Evolutionary conservation across 495 filamentous ascomycete species (phyloP), one percentile per base, ranked within the genome.

Genomic region (Podospora sp.): DNA sequence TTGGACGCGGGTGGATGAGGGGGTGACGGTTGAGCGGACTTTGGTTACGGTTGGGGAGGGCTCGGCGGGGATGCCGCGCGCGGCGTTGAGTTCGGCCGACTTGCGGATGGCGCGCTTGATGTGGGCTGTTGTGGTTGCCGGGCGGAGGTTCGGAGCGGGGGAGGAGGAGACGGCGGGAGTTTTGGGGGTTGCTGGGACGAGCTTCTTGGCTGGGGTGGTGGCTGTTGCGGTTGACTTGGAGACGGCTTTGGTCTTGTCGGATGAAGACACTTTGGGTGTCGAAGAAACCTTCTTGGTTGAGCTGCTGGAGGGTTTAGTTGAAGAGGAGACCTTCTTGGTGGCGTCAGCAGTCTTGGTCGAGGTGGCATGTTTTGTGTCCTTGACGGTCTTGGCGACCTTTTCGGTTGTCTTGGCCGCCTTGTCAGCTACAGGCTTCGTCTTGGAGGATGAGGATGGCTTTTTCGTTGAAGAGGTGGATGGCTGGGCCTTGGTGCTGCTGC

Each of bases 101-200:
- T 70, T 70, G 21, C 69, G 59, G 21, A 73, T 29, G n/a, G 71
- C 71, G 2, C 65, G 63, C 55, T 68, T 65, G 46, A 62, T 69
- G 55, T 73, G 71, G n/a, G 71, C 69, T 0, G 71, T 71, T 21
- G 56, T 33, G 46, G 63, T 67, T 12, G 61, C 59, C 0, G 71
- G 71, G n/a, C 69, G 62, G 60, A 69, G 27, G 60, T 72, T 59
- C 67, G 27, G 51, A 20, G 21, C 63, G 21, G 68, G 65, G 18
- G 68, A 20, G 8, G 14, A 60, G 7, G 49, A 26, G 11, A 26
- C 40, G 16, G 71, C 68, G 14, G 71, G 66, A 0, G 63, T 20
- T 24, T 40, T 21, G 8, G 51, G 33, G 2, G 22, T 35, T 8
- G 68, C 71, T 2, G 66, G 65, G 0, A 65, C 35, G 33, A 56